Base-by-base conservation (phyloP, 1,284 basidiomycete genomes). In the Fistulinella staudtii region DNA sequence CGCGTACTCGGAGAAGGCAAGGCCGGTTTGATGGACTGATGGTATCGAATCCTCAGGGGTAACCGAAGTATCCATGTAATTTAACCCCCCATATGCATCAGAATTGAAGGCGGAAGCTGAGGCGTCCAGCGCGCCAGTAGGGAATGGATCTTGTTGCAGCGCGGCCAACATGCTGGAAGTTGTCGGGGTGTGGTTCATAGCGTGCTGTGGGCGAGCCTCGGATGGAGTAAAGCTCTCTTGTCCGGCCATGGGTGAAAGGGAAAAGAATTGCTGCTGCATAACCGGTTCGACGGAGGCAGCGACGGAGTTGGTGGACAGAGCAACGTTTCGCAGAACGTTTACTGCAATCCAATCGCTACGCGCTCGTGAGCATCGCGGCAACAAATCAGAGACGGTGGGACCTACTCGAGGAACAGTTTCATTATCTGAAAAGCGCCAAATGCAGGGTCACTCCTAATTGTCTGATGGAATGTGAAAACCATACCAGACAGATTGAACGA, bases 371-470 rank as follows among this genome's bases (percentile, higher is more conserved):
- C 29, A 39, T 51, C 24, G 28, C 40, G 41, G 44, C 43, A 41
- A 41, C 35, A 20, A 28, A 9, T 9, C 14, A n/a, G 10, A n/a
- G 2, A 22, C 25, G 9, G 49, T 2, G 11, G 20, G 43, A 75
- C 87, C 60, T 55, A 90, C 87, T 92, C 89, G 47, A 91, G 73
- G 76, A 91, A 91, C 53, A 92, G 67, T 67, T 92, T 92, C 65
- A 92, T 66, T 53, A 92, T 92, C 67, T 92, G 89, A 72, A 91
- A 92, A 14, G 89, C 88, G 45, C 88, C 88, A 56, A 91, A 91
- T 6, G 88, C 85, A 40, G 89, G 88, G 65, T 91, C 89, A 56
- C 89, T 91, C 51, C 88, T 82, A 53, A 91, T 91, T 21, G 88
- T 91, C 87, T 89, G 58, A 47, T 13, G 25, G 6, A 15, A 37